Evolutionary conservation across 2,329 filamentous ascomycete genomes (phyloP), one percentile per base, ranked within the genome.

Genomic region (Exophiala viscosa): DNA sequence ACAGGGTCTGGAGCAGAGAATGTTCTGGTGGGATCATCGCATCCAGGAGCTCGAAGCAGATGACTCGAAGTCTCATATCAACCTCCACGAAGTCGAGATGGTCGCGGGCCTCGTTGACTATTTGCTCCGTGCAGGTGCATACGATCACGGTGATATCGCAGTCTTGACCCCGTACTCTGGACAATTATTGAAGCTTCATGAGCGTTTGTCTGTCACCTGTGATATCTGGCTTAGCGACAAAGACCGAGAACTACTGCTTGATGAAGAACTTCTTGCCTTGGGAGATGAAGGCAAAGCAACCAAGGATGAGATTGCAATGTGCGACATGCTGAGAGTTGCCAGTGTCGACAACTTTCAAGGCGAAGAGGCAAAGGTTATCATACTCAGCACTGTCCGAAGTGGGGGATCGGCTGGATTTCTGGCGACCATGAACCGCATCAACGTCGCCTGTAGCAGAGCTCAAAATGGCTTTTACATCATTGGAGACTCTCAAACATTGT

Each of bases 301-400:
- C 31, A 60, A 60, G 48, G 52, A 59, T 9, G 44, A 62, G 33
- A 48, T 67, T n/a, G 41, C 58, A 6, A 56, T 66, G 28, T 46
- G 48, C 7, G 52, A 60, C 45, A 62, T 66, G 59, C 57, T 67
- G 13, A 59, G 60, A 23, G 45, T 67, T 31, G 59, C 65, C 2
- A 67, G 63, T 1, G 57, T 67, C 20, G 62, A 69, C 58, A 68
- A 67, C 46, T 69, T 69, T 41, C 67, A 70, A 52, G 67, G 68
- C 3, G 67, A 69, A 57, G 67, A 70, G 46, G 66, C 66, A 13
- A 69, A 64, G 41, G 51, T 69, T 2, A 55, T 69, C 45, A 62
- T 70, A 9, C 53, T 70, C 3, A 65, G 62, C 28, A 60, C 61
- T 1, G 68, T 70, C 1, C 57, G 67, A 57, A 68, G 67, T 54